Evolutionary conservation across 2,329 filamentous ascomycete species (phyloP), one percentile per base, ranked within the genome.

Genomic region (Penicillium corylophilum): DNA sequence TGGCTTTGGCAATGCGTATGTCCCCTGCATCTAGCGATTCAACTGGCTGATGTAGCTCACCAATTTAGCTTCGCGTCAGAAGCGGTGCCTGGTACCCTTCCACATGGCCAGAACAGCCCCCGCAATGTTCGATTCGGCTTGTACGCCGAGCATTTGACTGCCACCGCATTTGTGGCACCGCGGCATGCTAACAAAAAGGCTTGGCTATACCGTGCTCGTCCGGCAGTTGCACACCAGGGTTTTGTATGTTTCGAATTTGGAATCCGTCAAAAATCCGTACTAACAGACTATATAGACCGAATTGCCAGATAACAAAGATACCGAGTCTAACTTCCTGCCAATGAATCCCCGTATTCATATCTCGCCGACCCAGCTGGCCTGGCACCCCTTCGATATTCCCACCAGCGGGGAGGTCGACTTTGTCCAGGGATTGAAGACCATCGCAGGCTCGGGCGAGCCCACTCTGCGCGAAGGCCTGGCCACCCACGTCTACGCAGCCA

Each of bases 91-190:
- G 71, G 71, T 16, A 72, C 69, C 31, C 67, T 69, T 58, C 69
- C 71, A 48, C 65, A 70, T 7, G 70, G 67, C 41, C 69, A 71
- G 51, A 73, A 72, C 54, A 70, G 55, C 43, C 71, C 71, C 24
- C 69, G 70, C 12, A 68, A 67, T 44, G 69, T 71, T 29, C 66
- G 69, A 2, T 70, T 68, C 31, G 71, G 70, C 1, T 53, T 73
- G 2, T 71, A 71, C 46, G 66, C 67, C 1, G 67, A 71, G 29
- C 68, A 83, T 64, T 73, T 83, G 4, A 82, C 80, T n/a, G 81
- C 80, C 16, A 83, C 80, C 2, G 79, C 81, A 22, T 84, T 84
- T 64, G 79, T 81, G 38, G 80, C 81, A 13, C 81, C 81, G 6
- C 74, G 81, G 36, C 72, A 77, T 60, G 74, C 78, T 63, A 83